A percentile compares a stretch with the other conserved stretches of the same genome.
Conservation (phyloP, 495 filamentous ascomycete genomes). For the Astrocystis sublimbata region DNA sequence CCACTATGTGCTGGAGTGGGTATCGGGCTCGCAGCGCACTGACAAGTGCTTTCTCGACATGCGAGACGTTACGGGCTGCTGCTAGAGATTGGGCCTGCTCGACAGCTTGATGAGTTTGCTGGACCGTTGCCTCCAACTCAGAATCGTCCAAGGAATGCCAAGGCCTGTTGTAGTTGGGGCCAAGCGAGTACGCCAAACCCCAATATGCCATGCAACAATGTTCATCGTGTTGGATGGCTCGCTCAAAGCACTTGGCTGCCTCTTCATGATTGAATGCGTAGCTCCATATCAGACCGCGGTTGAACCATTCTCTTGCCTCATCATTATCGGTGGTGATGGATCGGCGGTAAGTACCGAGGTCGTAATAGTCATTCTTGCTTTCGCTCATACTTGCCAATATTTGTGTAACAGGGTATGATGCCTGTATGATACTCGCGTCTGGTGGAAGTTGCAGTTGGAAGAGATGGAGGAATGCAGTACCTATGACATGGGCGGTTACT, state of each 20-base stretch:
- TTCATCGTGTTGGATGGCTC: conserved; percentile 54
- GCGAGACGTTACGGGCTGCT: conserved; percentile 29
- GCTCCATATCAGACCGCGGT: conserved; percentile 62
- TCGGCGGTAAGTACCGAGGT: conserved; percentile 58
- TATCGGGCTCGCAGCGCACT: conserved; percentile 58
- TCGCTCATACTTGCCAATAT: conserved; percentile 8
- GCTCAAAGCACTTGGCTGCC: conserved; percentile 58
- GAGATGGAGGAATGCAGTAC: too few relatives aligned
- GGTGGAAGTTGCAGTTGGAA: too few relatives aligned
- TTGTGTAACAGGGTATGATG: too few relatives aligned
- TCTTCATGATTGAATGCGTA: conserved; percentile 70
- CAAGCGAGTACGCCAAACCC: conserved; percentile 65
- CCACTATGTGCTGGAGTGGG: conserved; percentile 41
- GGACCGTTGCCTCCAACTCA: conserved; percentile 53
- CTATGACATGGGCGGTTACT: too few relatives aligned
- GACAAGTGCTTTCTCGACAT: conserved; percentile 59
- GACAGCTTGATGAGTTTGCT: conserved; percentile 46
- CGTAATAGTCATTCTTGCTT: conserved; percentile 44
- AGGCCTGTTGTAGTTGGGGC: conserved; percentile 75
- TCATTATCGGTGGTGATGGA: conserved; percentile 44
- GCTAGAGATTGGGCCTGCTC: conserved; percentile 37
- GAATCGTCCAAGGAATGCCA: conserved; percentile 64
- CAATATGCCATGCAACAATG: conserved; percentile 64
- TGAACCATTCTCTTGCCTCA: conserved; percentile 60
- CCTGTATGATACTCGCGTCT: too few relatives aligned